Evolutionary conservation across 140 eudicot genomes (phyloP).

Genomic region (Anethum foeniculum): DNA sequence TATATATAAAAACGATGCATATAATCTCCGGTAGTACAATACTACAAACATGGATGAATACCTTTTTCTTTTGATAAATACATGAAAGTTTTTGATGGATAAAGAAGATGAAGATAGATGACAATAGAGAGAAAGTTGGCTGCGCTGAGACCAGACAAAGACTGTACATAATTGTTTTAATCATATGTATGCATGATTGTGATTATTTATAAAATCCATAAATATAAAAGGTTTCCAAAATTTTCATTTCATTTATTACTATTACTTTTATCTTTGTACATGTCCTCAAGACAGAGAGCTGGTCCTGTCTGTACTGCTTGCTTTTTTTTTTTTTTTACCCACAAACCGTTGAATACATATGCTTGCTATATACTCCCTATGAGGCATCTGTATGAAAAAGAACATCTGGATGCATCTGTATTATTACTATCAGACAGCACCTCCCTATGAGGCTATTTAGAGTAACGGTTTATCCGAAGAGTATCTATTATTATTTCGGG

Average conservation of each 20-base stretch:
- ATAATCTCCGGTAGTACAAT: neutral
- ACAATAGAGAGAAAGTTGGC: neutral
- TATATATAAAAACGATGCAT: neutral
- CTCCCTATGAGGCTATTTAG: neutral
- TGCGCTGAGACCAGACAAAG: neutral
- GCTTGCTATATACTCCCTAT: conserved; percentile 1
- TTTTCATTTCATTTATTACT: neutral
- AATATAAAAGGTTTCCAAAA: neutral
- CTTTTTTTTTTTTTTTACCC: neutral
- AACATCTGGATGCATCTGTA: neutral
- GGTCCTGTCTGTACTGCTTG: neutral
- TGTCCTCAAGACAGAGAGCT: neutral
- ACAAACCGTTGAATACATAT: neutral
- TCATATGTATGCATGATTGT: conserved; percentile 6
- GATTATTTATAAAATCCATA: neutral
- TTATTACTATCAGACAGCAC: neutral
- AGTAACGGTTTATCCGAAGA: neutral
- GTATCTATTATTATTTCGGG: neutral
- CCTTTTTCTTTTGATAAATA: neutral
- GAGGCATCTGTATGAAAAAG: too few relatives aligned
- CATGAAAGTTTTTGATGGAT: conserved; percentile 1
- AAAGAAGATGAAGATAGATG: neutral
- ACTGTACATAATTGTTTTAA: neutral
- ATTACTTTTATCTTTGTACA: neutral
- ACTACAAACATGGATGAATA: neutral